A percentile compares a stretch with the other conserved stretches of the same genome.
phyloP scores from a whole-genome alignment of 2,329 filamentous ascomycete genomes.

The Alternaria atra region DNA sequence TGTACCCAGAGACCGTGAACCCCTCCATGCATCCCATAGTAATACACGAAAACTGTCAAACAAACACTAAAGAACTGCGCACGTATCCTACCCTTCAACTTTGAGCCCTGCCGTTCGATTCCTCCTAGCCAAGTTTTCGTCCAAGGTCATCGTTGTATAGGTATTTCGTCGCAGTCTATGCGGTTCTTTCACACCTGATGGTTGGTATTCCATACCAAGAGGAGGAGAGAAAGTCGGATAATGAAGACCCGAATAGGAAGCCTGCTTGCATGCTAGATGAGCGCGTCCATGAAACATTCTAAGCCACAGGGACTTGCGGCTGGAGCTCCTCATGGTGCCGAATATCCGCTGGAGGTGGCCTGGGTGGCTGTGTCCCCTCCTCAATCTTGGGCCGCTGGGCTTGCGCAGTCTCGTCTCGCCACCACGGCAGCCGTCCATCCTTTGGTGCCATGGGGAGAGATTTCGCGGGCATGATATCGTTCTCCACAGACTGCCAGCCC shows the following conservation, averaged over 20 bases:
- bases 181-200: too few relatives aligned
- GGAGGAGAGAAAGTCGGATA: neutral
- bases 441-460: slow-evolving; percentile 36
- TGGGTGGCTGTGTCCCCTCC: slow-evolving; percentile 6
- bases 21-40: slow-evolving; percentile 2
- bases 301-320: slow-evolving; percentile 13
- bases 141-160: neutral
- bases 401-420: slow-evolving; percentile 40
- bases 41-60: neutral
- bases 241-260: neutral
- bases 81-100: neutral
- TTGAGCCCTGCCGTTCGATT: neutral
- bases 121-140: neutral
- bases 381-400: slow-evolving; percentile 12
- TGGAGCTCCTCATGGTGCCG: slow-evolving; percentile 11
- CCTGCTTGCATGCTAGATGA: neutral
- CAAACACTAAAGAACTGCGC: neutral
- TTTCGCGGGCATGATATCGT: slow-evolving; percentile 48
- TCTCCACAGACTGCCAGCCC: slow-evolving; percentile 46
- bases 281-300: neutral
- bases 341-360: slow-evolving; percentile 17
- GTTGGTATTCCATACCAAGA: too few relatives aligned
- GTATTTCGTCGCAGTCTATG: too few relatives aligned
- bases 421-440: slow-evolving; percentile 44
- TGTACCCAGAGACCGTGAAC: slow-evolving; percentile 3